A percentile compares a stretch with the other conserved stretches of the same genome.
These are phyloP conservation scores for Fraxinus floribunda DNA, from an alignment of 305 asterid species.

Conservation along the genomic window DNA sequence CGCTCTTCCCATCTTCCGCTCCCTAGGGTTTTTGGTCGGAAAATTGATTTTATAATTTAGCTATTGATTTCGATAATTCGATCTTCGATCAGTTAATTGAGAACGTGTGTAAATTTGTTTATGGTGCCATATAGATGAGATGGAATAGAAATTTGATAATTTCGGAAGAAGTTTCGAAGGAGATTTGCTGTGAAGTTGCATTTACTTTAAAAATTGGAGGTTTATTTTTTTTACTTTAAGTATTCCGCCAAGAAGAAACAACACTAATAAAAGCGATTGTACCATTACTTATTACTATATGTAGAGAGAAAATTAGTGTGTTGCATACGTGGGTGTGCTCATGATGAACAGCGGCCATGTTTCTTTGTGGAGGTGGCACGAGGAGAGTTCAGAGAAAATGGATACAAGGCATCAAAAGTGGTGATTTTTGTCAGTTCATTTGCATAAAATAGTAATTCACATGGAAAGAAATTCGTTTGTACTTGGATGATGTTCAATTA, in stretches of 20 bases:
- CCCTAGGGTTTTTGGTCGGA: neutral
- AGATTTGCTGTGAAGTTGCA: neutral
- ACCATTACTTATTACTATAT: neutral
- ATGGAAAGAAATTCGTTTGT: neutral
- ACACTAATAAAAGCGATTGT: neutral
- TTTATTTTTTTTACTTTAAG: neutral
- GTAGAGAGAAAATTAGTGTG: neutral
- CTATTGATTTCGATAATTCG: neutral
- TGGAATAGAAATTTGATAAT: too few relatives aligned
- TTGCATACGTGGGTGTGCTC: neutral
- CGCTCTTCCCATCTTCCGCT: neutral
- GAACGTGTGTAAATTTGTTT: neutral
- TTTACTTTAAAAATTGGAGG: neutral
- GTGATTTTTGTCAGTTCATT: neutral
- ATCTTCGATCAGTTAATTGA: neutral
- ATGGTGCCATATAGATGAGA: too few relatives aligned
- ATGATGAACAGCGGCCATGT: neutral
- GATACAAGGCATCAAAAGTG: neutral
- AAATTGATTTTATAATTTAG: neutral
- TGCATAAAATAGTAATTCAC: neutral
- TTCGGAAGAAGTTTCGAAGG: too few relatives aligned
- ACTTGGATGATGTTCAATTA: neutral
- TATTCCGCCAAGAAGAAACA: neutral
- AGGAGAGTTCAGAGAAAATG: neutral
- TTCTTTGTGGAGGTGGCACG: neutral